Percentiles rank a stretch among this genome's conserved stretches.
These are phyloP conservation scores for Kewa caespitosa DNA, from an alignment of 179 eudicot species.

Conservation along the genomic window DNA sequence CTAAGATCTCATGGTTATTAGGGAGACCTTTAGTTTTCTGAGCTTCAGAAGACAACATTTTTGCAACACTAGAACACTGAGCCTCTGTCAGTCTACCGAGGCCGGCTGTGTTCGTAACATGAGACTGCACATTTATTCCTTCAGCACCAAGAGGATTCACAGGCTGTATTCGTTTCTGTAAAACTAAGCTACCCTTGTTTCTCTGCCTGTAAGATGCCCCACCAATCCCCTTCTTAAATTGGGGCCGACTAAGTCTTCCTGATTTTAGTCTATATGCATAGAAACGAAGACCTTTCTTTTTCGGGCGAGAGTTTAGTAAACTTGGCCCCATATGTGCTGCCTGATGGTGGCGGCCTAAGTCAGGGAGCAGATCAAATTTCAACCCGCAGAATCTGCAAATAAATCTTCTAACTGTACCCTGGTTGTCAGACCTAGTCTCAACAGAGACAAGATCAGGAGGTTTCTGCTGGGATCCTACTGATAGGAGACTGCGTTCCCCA, in stretches of 20 bases:
- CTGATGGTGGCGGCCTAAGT: slow-evolving; percentile 99
- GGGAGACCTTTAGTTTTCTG: slow-evolving; percentile 76
- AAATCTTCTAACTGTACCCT: slow-evolving; percentile 48
- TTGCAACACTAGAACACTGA: slow-evolving; percentile 79
- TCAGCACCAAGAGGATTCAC: slow-evolving; percentile 38
- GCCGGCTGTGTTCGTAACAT: slow-evolving; percentile 42
- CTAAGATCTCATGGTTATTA: slow-evolving; percentile 66
- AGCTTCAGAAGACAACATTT: slow-evolving; percentile 60
- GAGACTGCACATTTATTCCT: slow-evolving; percentile 40
- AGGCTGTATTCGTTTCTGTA: slow-evolving; percentile 69
- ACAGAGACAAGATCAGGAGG: slow-evolving; percentile 24
- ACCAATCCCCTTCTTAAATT: slow-evolving; percentile 69
- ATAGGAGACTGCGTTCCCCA: slow-evolving; percentile 23
- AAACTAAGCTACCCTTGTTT: slow-evolving; percentile 51
- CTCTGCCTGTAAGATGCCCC: slow-evolving; percentile 62
- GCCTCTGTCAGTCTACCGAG: slow-evolving; percentile 64
- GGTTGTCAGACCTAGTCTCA: slow-evolving; percentile 47
- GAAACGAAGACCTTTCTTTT: slow-evolving; percentile 67
- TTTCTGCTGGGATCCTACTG: slow-evolving; percentile 32
- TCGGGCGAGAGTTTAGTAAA: slow-evolving; percentile 42
- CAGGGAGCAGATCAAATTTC: slow-evolving; percentile 91
- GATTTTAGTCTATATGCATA: slow-evolving; percentile 78
- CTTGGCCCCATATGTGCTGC: slow-evolving; percentile 85
- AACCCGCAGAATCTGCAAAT: slow-evolving; percentile 87
- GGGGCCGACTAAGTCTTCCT: slow-evolving; percentile 73